Evolutionary conservation across 2,329 filamentous ascomycete genomes (phyloP).

Genomic region (Annulohypoxylon truncatum): DNA sequence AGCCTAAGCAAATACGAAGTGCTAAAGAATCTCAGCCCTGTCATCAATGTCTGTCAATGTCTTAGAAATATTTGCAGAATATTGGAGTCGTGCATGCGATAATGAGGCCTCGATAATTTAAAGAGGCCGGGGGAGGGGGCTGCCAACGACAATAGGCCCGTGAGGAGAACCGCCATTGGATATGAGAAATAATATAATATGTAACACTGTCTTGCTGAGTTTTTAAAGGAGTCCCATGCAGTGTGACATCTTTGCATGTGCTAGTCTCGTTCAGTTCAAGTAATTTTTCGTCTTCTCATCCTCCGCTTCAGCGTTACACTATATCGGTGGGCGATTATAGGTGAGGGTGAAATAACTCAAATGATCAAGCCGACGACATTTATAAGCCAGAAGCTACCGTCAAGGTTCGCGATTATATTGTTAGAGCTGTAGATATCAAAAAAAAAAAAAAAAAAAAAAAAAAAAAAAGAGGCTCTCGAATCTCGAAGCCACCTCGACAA

Average conservation of each 20-base stretch:
- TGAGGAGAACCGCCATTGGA: constrained; percentile 30
- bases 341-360: neutral
- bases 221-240: constrained; percentile 11
- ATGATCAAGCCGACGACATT: neutral
- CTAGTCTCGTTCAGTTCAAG: constrained; percentile 6
- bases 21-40: constrained; percentile 24
- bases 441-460: neutral
- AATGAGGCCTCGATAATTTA: constrained; percentile 24
- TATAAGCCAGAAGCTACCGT: neutral
- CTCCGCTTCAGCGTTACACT: neutral
- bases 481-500: neutral
- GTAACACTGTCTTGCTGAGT: constrained; percentile 11
- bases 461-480: neutral
- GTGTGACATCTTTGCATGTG: constrained; percentile 18
- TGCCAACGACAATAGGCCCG: constrained; percentile 17
- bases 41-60: constrained; percentile 30
- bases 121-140: too few relatives aligned
- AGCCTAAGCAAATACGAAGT: neutral
- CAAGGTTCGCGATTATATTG: too few relatives aligned
- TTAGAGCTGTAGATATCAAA: too few relatives aligned
- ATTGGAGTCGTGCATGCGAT: constrained; percentile 26
- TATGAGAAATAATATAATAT: constrained; percentile 8
- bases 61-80: constrained; percentile 36
- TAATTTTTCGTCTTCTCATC: neutral
- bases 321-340: neutral